Evolutionary conservation across 257 asterid genomes (phyloP).

Genomic region (Galeopsis tetrahit): DNA sequence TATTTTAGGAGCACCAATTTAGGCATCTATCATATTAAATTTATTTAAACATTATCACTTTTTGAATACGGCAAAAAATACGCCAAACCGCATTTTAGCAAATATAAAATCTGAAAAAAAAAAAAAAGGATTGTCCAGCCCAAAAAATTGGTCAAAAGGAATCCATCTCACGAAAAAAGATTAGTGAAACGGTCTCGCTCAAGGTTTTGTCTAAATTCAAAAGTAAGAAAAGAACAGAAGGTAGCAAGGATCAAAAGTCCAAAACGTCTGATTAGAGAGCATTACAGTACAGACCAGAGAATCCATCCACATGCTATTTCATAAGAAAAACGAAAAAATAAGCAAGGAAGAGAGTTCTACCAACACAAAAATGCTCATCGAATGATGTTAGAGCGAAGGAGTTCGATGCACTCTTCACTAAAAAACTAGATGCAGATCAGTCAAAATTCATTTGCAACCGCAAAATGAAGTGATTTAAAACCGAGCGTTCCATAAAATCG

Average conservation of each 20-base stretch:
- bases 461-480: slow-evolving; percentile 13
- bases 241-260: neutral
- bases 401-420: slow-evolving; percentile 4
- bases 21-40: too few relatives aligned
- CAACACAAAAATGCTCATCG: neutral
- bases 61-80: too few relatives aligned
- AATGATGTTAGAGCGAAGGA: neutral
- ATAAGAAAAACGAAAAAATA: neutral
- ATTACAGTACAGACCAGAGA: neutral
- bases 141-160: too few relatives aligned
- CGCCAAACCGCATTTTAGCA: too few relatives aligned
- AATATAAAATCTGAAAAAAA: too few relatives aligned
- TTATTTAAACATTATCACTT: too few relatives aligned
- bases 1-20: too few relatives aligned
- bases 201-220: too few relatives aligned
- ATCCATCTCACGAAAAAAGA: too few relatives aligned
- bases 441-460: slow-evolving; percentile 23
- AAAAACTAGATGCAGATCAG: neutral
- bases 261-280: neutral
- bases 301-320: slow-evolving; percentile 1
- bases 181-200: too few relatives aligned
- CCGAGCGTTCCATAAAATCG: neutral
- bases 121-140: too few relatives aligned
- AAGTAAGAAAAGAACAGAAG: neutral
- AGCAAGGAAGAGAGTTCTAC: neutral